Conservation (phyloP, 345 rosid genomes). For the Noccaea caerulescens region DNA sequence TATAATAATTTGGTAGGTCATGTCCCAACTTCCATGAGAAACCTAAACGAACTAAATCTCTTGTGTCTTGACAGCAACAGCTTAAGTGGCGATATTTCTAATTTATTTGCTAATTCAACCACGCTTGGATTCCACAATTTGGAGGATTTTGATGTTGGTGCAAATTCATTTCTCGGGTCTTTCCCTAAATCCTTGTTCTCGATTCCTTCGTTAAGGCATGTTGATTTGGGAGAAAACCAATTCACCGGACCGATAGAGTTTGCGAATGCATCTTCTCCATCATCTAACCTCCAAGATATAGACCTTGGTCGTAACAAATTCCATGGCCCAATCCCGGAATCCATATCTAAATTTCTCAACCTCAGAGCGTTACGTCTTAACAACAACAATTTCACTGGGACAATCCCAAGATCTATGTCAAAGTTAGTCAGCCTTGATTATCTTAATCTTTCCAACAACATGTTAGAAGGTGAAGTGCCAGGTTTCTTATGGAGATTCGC, state of each 20-base stretch:
- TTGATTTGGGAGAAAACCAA: neutral
- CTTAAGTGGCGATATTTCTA: neutral
- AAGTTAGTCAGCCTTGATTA: too few relatives aligned
- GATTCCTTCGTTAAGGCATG: neutral
- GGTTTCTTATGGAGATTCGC: neutral
- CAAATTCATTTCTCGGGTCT: neutral
- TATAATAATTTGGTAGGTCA: constrained; percentile 6
- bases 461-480: constrained; percentile 23
- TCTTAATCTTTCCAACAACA: constrained; percentile 19
- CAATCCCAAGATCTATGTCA: too few relatives aligned
- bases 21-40: neutral
- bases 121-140: constrained; percentile 8
- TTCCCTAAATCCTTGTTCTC: constrained; percentile 25
- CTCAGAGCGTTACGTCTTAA: fast-evolving
- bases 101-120: neutral
- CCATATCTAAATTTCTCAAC: constrained; percentile 5
- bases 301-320: neutral
- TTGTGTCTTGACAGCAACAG: too few relatives aligned
- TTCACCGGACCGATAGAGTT: constrained; percentile 21
- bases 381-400: constrained; percentile 17
- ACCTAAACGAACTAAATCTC: neutral
- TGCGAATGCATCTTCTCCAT: constrained; percentile 13
- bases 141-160: neutral
- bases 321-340: constrained; percentile 15
- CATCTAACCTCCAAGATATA: neutral